These are phyloP conservation scores for Solanum chiquidenum DNA, from an alignment of 257 asterid genomes.

Conservation along the genomic window DNA sequence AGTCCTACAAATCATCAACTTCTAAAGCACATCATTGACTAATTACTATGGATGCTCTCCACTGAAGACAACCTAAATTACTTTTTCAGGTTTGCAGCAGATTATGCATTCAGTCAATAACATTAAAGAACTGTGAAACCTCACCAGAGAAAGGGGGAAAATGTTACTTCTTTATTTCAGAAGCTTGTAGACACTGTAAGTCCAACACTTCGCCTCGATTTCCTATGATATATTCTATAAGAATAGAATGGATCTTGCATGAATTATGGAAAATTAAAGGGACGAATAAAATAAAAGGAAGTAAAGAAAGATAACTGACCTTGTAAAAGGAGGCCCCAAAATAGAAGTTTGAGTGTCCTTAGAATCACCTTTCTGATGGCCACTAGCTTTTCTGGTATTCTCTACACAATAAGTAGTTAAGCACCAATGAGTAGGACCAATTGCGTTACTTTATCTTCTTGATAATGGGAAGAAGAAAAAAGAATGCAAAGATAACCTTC, in stretches of 20 bases:
- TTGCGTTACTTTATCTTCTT: not conserved
- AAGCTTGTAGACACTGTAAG: not conserved
- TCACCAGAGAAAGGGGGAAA: not conserved
- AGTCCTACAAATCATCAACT: not conserved
- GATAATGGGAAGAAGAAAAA: not conserved
- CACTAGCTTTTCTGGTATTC: constrained; percentile 27
- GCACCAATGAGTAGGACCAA: not conserved
- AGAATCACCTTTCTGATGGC: constrained; percentile 49
- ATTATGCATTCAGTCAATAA: not conserved
- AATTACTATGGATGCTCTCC: not conserved
- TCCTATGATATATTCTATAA: not conserved
- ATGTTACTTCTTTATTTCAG: not conserved
- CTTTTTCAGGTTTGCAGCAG: not conserved
- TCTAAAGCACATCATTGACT: not conserved
- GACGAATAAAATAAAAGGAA: not conserved
- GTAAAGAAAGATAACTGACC: constrained; percentile 28
- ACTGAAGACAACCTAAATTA: not conserved
- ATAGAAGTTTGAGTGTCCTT: constrained; percentile 60
- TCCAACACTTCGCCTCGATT: not conserved
- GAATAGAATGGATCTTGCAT: not conserved
- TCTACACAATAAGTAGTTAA: constrained; percentile 19
- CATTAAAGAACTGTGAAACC: not conserved
- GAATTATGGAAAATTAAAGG: not conserved
- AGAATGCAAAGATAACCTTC: constrained; percentile 27
- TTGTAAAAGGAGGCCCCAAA: constrained; percentile 78